Conservation (phyloP, 768 basidiomycete species). For the Boletus sp. region DNA sequence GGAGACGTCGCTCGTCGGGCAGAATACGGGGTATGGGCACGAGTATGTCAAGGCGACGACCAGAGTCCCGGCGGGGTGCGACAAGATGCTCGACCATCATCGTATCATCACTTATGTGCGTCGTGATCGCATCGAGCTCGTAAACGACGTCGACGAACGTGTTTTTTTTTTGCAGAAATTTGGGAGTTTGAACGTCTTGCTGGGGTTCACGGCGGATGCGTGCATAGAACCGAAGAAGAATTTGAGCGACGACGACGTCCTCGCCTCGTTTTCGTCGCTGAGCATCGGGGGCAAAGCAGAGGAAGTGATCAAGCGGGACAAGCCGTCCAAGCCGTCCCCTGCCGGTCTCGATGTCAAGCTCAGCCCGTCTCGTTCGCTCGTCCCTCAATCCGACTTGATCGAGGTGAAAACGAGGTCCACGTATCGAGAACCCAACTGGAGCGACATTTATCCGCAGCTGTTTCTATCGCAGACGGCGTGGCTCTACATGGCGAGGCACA, state of each 20-base stretch:
- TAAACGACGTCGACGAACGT: not conserved
- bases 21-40: constrained; percentile 49
- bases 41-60: constrained; percentile 64
- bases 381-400: constrained; percentile 36
- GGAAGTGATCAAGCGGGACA: not conserved
- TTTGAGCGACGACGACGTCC: constrained; percentile 21
- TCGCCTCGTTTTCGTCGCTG: constrained; percentile 26
- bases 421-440: constrained; percentile 48
- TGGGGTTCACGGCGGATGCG: constrained; percentile 58
- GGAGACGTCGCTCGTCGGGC: not conserved
- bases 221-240: constrained; percentile 16
- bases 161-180: constrained; percentile 44
- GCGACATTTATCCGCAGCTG: constrained; percentile 61
- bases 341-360: constrained; percentile 21
- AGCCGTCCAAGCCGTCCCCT: not conserved
- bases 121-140: not conserved
- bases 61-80: constrained; percentile 45
- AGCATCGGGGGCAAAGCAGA: constrained; percentile 10
- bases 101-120: constrained; percentile 64
- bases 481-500: constrained; percentile 59
- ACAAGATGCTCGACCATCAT: constrained; percentile 54
- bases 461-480: constrained; percentile 67
- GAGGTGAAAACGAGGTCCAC: constrained; percentile 36
- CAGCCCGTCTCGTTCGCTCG: constrained; percentile 26
- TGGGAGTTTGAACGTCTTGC: constrained; percentile 54